phyloP scores from a whole-genome alignment of 495 filamentous ascomycete species.

The Amphirosellinia nigrospora region DNA sequence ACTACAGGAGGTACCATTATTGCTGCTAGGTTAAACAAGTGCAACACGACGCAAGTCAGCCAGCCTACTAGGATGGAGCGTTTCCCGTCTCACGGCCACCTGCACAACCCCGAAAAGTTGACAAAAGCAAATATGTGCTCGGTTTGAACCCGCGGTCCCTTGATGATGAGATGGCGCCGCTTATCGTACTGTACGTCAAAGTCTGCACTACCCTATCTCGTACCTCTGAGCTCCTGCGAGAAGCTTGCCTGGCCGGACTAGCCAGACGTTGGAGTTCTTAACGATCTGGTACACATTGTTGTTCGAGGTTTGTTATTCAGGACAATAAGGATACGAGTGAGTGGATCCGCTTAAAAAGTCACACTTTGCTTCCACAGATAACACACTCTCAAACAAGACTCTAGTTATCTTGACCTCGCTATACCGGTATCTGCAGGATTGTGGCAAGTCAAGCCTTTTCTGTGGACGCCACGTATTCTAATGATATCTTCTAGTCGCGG shows the following conservation, averaged over 20 bases:
- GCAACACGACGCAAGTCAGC: conserved; percentile 24
- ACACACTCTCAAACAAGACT: neutral
- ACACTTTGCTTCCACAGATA: neutral
- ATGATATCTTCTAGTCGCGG: conserved; percentile 7
- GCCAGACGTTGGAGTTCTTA: neutral
- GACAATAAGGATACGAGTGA: neutral
- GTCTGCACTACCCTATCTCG: neutral
- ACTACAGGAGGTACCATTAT: conserved; percentile 15
- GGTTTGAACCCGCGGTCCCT: neutral
- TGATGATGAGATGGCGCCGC: neutral
- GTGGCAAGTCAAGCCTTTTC: neutral
- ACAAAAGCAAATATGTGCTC: conserved; percentile 19
- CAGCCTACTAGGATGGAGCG: conserved; percentile 12
- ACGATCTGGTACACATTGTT: neutral
- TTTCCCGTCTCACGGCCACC: conserved; percentile 7
- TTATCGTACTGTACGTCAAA: conserved; percentile 14
- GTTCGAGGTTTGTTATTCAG: neutral
- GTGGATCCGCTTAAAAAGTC: neutral
- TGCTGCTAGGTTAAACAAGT: conserved; percentile 19
- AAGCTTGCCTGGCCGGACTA: neutral
- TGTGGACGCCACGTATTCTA: conserved; percentile 14
- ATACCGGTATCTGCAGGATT: neutral
- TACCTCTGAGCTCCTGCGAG: neutral
- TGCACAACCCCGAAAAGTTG: conserved; percentile 12
- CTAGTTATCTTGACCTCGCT: neutral